These are phyloP conservation scores for Tylopilus rubrobrunneus DNA, from an alignment of 768 basidiomycete genomes.

Conservation along the genomic window DNA sequence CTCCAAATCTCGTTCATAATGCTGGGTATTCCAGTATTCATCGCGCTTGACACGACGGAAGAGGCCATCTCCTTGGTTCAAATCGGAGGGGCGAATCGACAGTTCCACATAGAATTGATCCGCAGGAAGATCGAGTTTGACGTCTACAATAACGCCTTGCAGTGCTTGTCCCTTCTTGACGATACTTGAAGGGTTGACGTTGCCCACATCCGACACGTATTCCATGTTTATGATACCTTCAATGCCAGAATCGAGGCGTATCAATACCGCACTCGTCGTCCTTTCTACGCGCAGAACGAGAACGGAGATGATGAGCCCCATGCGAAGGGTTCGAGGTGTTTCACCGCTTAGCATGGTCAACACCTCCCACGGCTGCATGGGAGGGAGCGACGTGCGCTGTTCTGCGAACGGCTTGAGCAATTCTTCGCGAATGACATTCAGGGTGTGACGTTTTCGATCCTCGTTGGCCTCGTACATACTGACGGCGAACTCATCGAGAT, in stretches of 20 bases:
- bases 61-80: conserved; percentile 56
- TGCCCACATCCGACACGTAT: conserved; percentile 52
- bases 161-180: conserved; percentile 80
- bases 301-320: conserved; percentile 80
- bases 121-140: conserved; percentile 57
- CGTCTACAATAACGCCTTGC: conserved; percentile 70
- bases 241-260: conserved; percentile 90
- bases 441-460: conserved; percentile 83
- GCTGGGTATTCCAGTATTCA: conserved; percentile 61
- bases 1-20: conserved; percentile 64
- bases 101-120: conserved; percentile 70
- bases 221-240: conserved; percentile 70
- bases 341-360: conserved; percentile 96
- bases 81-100: conserved; percentile 62
- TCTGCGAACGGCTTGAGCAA: conserved; percentile 79
- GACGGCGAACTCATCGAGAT: conserved; percentile 93
- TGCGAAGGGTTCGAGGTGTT: conserved; percentile 68
- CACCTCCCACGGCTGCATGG: conserved; percentile 73
- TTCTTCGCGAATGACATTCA: conserved; percentile 87
- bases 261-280: conserved; percentile 37
- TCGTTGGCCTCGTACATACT: conserved; percentile 82
- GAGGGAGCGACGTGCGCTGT: conserved; percentile 56
- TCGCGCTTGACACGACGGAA: conserved; percentile 61
- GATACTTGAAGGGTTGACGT: conserved; percentile 39
- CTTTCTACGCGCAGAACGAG: conserved; percentile 53